Evolutionary conservation across 202 grass and related monocot species (phyloP).

Genomic region (Eragrostis tef): DNA sequence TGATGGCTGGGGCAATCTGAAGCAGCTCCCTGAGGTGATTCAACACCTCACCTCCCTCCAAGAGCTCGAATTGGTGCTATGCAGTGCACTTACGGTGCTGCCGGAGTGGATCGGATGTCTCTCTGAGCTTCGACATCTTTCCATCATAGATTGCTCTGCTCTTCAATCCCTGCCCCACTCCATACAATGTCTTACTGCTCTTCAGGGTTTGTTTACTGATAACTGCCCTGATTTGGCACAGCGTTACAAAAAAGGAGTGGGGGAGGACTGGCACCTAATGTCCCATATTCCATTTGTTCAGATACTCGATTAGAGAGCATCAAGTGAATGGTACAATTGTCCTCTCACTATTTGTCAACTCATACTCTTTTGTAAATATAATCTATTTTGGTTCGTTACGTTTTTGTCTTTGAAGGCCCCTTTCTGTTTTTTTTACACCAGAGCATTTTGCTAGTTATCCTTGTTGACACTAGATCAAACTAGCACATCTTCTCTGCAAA

Average conservation of each 20-base stretch:
- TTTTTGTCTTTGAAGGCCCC: too few relatives aligned
- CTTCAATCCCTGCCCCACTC: slow-evolving; percentile 3
- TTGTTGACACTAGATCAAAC: too few relatives aligned
- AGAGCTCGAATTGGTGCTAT: not conserved
- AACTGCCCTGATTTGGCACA: not conserved
- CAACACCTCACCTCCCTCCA: not conserved
- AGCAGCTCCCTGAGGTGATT: not conserved
- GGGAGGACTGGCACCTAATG: not conserved
- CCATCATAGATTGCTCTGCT: rapidly evolving
- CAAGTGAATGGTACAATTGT: not conserved
- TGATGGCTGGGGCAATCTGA: not conserved
- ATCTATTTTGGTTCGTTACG: too few relatives aligned
- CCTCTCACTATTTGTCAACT: too few relatives aligned
- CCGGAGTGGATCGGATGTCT: not conserved
- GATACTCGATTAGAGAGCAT: not conserved
- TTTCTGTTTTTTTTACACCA: too few relatives aligned
- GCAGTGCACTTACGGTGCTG: not conserved
- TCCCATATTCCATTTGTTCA: slow-evolving; percentile 19
- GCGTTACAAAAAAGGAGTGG: not conserved
- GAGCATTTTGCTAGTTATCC: too few relatives aligned
- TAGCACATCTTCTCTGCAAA: too few relatives aligned
- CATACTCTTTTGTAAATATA: too few relatives aligned
- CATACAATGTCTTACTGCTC: not conserved
- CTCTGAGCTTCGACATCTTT: not conserved
- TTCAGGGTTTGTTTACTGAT: rapidly evolving